Conservation (phyloP, 306 rosid species). For the Vigna trinervia region DNA sequence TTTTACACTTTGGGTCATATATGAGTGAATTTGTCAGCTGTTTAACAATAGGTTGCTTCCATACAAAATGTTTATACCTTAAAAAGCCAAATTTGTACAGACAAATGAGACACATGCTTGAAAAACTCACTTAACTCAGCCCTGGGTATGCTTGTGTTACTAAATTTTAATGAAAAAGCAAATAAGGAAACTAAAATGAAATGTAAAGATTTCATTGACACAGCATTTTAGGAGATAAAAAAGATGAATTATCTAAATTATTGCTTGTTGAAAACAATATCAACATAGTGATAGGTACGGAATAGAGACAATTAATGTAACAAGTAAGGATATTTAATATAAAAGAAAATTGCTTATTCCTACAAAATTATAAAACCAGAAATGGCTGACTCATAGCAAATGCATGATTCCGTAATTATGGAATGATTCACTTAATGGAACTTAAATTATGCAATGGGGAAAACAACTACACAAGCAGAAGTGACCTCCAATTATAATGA, state of each 20-base stretch:
- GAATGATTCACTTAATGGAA: constrained; percentile 21
- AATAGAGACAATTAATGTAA: constrained; percentile 29
- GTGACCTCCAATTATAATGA: constrained; percentile 9
- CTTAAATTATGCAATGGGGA: neutral
- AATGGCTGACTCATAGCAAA: neutral
- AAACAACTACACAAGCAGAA: neutral
- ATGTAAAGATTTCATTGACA: neutral
- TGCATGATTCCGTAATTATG: constrained; percentile 6
- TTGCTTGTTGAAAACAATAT: constrained; percentile 20
- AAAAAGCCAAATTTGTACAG: constrained; percentile 24
- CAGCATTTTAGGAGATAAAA: constrained; percentile 28
- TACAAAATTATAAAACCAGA: constrained; percentile 13
- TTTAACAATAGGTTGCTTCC: constrained; percentile 13
- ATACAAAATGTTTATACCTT: constrained; percentile 29
- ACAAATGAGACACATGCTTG: constrained; percentile 3
- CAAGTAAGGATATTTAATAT: constrained; percentile 9
- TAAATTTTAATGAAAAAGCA: constrained; percentile 18
- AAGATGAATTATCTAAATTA: constrained; percentile 36
- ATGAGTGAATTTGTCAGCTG: constrained; percentile 19
- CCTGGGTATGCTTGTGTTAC: constrained; percentile 1
- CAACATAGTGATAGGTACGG: constrained; percentile 33
- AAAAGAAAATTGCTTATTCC: constrained; percentile 10
- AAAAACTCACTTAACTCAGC: neutral
- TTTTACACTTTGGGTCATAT: constrained; percentile 27
- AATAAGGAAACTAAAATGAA: constrained; percentile 36